phyloP scores from a whole-genome alignment of 2,329 filamentous ascomycete species.

The Westerdykella ornata region DNA sequence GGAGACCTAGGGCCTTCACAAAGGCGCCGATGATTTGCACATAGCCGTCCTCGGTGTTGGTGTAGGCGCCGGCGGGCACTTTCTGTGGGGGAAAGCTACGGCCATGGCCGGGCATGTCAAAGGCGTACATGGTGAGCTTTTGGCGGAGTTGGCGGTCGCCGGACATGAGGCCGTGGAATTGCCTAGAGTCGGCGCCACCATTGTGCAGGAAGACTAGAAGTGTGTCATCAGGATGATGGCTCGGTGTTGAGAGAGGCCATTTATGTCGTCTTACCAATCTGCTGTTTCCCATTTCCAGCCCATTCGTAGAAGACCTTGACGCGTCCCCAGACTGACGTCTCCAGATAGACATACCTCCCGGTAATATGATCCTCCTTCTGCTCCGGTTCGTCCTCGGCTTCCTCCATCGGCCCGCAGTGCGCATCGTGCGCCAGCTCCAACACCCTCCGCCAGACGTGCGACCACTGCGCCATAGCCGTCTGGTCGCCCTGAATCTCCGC shows the following conservation, averaged over 20 bases:
- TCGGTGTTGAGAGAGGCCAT: not conserved
- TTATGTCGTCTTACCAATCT: slow-evolving; percentile 32
- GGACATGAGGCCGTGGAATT: slow-evolving; percentile 50
- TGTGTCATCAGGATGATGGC: no score
- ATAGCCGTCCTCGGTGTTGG: slow-evolving; percentile 45
- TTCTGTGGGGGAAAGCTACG: slow-evolving; percentile 42
- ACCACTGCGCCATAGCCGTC: slow-evolving; percentile 41
- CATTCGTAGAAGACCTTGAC: slow-evolving; percentile 48
- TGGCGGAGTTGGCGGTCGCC: slow-evolving; percentile 40
- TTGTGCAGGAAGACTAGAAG: slow-evolving; percentile 43
- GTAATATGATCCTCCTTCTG: slow-evolving; percentile 41
- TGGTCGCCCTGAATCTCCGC: slow-evolving; percentile 45
- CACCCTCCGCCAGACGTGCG: slow-evolving; percentile 44
- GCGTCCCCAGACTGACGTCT: slow-evolving; percentile 43
- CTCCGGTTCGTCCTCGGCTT: slow-evolving; percentile 33
- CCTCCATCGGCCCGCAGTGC: slow-evolving; percentile 40
- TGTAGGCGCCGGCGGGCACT: slow-evolving; percentile 42
- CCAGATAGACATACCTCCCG: slow-evolving; percentile 45
- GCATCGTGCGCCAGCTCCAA: slow-evolving; percentile 46
- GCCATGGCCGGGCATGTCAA: slow-evolving; percentile 47
- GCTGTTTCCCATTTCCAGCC: slow-evolving; percentile 42
- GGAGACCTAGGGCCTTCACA: slow-evolving; percentile 40
- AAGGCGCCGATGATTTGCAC: slow-evolving; percentile 43
- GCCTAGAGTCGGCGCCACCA: slow-evolving; percentile 43
- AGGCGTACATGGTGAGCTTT: slow-evolving; percentile 46